Evolutionary conservation across 495 filamentous ascomycete species (phyloP), one percentile per base, ranked within the genome.

Genomic region (Penicillium cataractarum): DNA sequence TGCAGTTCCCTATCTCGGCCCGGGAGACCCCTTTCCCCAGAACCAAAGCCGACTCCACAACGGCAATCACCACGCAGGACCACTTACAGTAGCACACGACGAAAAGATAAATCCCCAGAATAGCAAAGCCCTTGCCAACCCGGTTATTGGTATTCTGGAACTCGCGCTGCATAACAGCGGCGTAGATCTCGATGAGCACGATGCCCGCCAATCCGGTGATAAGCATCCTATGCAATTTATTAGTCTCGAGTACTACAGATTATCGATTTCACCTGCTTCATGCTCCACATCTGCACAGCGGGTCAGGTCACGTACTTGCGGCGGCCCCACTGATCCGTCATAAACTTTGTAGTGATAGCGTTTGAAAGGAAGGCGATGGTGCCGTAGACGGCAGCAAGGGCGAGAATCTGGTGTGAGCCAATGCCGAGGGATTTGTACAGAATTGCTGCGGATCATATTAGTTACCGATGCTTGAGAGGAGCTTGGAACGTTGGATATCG

Each of bases 301-400:
- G 46, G 19, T n/a, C n/a, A 29, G 60, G 2, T 37, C 31, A 67
- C 74, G 40, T 67, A 82, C 79, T 86, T 86, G 54, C 84, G 80
- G 53, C 84, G 82, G 53, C 84, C 84, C 84, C 84, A 87, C 70
- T 84, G 81, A 65, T 87, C 84, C 7, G 84, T 84, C 37, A 87
- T 69, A 49, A 70, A 85, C 54, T 73, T 78, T 0, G 83, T 86
- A 1, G 84, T 84, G 27, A 86, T 60, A 29, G 62, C 68, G 61
- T 87, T 87, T 13, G 78, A 78, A 6, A 82, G 2, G 65, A 87
- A 86, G 9, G 83, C 84, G 4, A 82, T 46, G 0, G 83, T 86
- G 32, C 84, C 84, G 57, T 85, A 87, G 3, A 85, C 82, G 8
- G 73, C 83, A 15, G 84, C 83, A 7, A 87, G 70, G 21, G 80